Evolutionary conservation across 75 land plant species (phyloP).

Genomic region (Pinus taeda): DNA sequence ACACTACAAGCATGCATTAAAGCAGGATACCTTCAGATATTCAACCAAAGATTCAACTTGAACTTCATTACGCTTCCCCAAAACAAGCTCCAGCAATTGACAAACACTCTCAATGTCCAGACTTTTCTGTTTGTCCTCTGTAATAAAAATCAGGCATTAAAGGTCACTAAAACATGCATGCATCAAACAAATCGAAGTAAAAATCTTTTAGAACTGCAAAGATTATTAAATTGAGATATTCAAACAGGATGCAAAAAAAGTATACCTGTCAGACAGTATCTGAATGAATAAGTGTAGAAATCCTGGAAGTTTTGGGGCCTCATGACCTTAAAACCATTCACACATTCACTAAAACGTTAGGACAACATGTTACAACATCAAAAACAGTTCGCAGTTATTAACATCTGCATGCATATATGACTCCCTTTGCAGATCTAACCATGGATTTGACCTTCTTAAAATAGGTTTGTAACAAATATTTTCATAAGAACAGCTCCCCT

Average conservation of each 20-base stretch:
- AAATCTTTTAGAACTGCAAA: neutral
- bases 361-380: neutral
- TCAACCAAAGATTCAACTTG: slow-evolving; percentile 67
- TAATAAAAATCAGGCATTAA: neutral
- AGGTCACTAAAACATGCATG: neutral
- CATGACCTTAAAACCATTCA: slow-evolving; percentile 36
- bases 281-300: slow-evolving; percentile 78
- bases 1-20: neutral
- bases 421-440: neutral
- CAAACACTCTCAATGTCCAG: slow-evolving; percentile 87
- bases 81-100: slow-evolving; percentile 75
- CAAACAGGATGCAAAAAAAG: neutral
- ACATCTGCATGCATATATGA: neutral
- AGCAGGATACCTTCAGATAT: slow-evolving; percentile 64
- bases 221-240: neutral
- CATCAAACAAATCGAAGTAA: neutral
- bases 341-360: neutral
- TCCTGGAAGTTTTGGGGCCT: slow-evolving; percentile 63
- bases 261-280: slow-evolving; percentile 89
- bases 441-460: neutral
- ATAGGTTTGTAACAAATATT: neutral
- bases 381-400: neutral
- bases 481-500: neutral
- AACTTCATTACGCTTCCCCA: slow-evolving; percentile 48
- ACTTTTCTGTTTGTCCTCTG: slow-evolving; percentile 79